phyloP scores from a whole-genome alignment of 768 basidiomycete genomes.

The Arthromyces matolae region DNA sequence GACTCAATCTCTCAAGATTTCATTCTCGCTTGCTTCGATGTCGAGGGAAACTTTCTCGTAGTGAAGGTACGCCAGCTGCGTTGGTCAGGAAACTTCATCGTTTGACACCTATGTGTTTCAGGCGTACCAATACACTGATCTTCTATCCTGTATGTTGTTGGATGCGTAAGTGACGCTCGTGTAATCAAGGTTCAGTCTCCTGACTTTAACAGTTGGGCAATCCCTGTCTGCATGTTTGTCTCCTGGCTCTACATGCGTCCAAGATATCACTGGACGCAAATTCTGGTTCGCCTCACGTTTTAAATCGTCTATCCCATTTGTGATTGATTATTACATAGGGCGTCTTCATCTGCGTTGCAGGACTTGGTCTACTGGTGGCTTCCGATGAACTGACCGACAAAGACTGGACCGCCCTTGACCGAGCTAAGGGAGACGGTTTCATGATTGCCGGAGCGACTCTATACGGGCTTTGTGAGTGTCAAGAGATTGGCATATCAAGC shows the following conservation, averaged over 20 bases:
- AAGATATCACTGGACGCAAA: conserved; percentile 79
- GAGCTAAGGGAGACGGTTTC: conserved; percentile 79
- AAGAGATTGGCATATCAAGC: background rate
- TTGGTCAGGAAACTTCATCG: background rate
- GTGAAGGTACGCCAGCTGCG: conserved; percentile 49
- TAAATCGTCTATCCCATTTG: background rate
- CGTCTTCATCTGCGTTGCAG: conserved; percentile 65
- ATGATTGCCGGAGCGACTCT: conserved; percentile 85
- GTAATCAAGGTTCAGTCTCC: conserved; percentile 3
- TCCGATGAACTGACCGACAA: conserved; percentile 79
- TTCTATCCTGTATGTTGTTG: conserved; percentile 89
- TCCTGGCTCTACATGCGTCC: conserved; percentile 81
- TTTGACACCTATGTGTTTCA: conserved; percentile 19
- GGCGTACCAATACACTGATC: conserved; percentile 84
- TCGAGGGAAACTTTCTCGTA: conserved; percentile 85
- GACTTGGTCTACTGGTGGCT: conserved; percentile 75
- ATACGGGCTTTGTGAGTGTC: conserved; percentile 83
- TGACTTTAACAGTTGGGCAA: conserved; percentile 63
- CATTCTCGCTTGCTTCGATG: conserved; percentile 75
- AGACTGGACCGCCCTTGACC: conserved; percentile 59
- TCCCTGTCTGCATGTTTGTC: conserved; percentile 81
- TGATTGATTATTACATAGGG: conserved; percentile 45
- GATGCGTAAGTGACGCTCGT: conserved; percentile 57
- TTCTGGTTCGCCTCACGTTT: conserved; percentile 42
- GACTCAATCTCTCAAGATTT: conserved; percentile 46